Evolutionary conservation across 805 yeast species (phyloP), one percentile per base, ranked within the genome.

Genomic region (Kregervanrija pseudodelftensis): DNA sequence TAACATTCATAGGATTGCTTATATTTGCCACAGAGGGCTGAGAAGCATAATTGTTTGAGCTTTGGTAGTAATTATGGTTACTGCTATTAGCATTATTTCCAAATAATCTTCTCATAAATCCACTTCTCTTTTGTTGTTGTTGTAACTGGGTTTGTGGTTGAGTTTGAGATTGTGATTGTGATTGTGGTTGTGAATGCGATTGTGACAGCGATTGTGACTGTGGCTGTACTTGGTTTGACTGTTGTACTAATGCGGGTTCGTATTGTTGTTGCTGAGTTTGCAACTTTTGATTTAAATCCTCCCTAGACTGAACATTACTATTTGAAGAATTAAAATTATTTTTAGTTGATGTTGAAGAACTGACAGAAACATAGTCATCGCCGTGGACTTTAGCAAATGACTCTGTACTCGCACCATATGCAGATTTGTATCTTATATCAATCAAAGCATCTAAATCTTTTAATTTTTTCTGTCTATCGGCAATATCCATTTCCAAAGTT

Each of bases 401-500:
- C 9, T 41, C 45, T 15, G 42, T 33, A 36, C 47, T 41, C 37
- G 32, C 45, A 33, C 36, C 40, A 8, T 22, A 12, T 15, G 32
- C 12, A 17, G 39, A 36, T 38, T 43, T 34, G 31, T 39, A 37
- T 31, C 39, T 44, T 9, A 32, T 41, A 3, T 39, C 33, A 15
- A 51, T 42, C 9, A 37, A 13, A 3, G 38, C 11, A 43, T 54
- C 55, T 39, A 52, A 43, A 16, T 45, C 54, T 39, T 45, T 50
- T 14, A 51, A 41, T 11, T 16, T 35, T n/a, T 43, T 38, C 12
- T 50, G 49, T 41, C 49, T 51, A 5, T 55, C 63, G 2, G 14
- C 8, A 11, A 81, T 63, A 43, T 80, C 86, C 13, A 53, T 49
- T 39, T 62, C 64, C 42, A 87, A 61, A 13, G 64, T 60, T 32